Base-by-base conservation (phyloP, 2,329 filamentous ascomycete genomes). In the Clarireedia hainanense region DNA sequence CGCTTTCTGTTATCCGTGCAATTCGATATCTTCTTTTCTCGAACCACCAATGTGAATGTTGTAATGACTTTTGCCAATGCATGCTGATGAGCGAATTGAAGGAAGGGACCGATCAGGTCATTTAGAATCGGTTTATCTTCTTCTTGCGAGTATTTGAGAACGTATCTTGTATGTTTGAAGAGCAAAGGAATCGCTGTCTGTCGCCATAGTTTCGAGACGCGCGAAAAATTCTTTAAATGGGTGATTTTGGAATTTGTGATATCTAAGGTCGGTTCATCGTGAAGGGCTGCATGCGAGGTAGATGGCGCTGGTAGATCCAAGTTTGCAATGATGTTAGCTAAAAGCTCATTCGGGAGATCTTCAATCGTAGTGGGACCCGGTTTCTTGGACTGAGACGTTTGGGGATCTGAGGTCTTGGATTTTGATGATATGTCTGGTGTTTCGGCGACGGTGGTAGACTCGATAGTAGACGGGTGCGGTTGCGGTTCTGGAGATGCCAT, bases 291-390 rank as follows among this genome's bases (percentile, higher is more conserved):
- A 17, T 72, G 72, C 40, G 62, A 64, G 45, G 74, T 68, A 0
- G 82, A 81, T 12, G 78, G 76, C 9, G 79, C 74, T 2, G 73
- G 66, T 0, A 64, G 63, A 61, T 79, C 75, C 47, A 87, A 72
- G 63, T 76, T 76, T n/a, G 68, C 70, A 62, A 87, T 74, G 60
- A 87, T 77, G 3, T 79, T 73, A 52, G 76, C 67, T 23, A 85
- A 69, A 47, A 88, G 70, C 70, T 88, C 85, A 59, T 79, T 80
- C 2, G 84, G 85, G 20, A 88, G 74, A 46, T 47, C 49, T 47
- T 62, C 50, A 40, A 69, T 63, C 9, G 61, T 56, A 7, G 50
- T 50, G 26, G 54, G 34, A 34, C 49, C 27, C 4, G 42, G 14
- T n/a, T 15, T 40, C 36, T 30, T 20, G 20, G 52, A 30, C 20